Conservation (phyloP, 805 yeast species). For the Clavispora phyllophila region DNA sequence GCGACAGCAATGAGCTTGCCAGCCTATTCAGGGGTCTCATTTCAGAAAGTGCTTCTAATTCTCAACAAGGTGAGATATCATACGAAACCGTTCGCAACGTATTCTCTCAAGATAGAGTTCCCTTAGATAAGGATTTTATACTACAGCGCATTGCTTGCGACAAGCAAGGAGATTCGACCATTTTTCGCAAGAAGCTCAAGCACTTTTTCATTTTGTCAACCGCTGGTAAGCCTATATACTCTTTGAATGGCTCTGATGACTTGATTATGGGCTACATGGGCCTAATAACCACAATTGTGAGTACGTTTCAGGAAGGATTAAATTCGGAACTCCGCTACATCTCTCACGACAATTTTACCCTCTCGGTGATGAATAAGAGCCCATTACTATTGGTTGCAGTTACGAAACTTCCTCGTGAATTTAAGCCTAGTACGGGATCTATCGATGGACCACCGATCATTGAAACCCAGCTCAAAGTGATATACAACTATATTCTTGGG, state of each 20-base stretch:
- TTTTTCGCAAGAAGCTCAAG: constrained; percentile 40
- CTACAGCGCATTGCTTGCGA: constrained; percentile 10
- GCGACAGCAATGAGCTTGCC: background rate
- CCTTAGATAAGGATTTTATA: constrained; percentile 8
- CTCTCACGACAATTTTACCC: constrained; percentile 42
- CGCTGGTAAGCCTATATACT: constrained; percentile 87
- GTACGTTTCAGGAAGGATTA: constrained; percentile 52
- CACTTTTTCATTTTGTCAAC: constrained; percentile 75
- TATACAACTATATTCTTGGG: constrained; percentile 76
- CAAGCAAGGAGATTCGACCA: constrained; percentile 9
- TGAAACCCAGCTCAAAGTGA: constrained; percentile 53
- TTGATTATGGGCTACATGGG: constrained; percentile 70
- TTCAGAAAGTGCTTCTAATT: background rate
- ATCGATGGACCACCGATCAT: constrained; percentile 14
- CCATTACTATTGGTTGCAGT: constrained; percentile 76
- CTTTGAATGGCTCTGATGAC: constrained; percentile 69
- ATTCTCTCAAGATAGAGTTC: constrained; percentile 7
- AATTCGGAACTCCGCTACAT: constrained; percentile 45
- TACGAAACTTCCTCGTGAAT: constrained; percentile 47
- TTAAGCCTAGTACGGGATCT: constrained; percentile 9
- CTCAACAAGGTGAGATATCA: background rate
- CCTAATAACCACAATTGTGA: constrained; percentile 70
- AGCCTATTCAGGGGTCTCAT: background rate
- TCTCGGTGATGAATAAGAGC: constrained; percentile 55
- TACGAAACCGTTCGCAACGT: constrained; percentile 3